Evolutionary conservation across 495 filamentous ascomycete species (phyloP), one percentile per base, ranked within the genome.

Genomic region (Penicillium herquei): DNA sequence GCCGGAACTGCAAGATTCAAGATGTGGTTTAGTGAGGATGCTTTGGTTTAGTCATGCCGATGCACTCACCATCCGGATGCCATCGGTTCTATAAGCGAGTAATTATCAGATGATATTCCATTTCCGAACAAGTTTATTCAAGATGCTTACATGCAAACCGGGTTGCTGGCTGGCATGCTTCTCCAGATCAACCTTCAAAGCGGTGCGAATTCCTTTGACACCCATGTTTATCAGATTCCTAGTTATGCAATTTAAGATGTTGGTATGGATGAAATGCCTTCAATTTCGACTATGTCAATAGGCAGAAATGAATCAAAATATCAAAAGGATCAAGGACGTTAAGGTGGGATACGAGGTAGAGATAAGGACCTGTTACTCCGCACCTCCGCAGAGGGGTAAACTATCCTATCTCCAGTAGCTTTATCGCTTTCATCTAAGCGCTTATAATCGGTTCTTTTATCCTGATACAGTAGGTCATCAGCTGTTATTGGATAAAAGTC

Each of bases 51-150:
- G 21, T 4, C 1, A 26, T 26, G 21, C 21, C 4, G 21, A 26
- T 26, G 1, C 21, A 51, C 79, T 34, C 76, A 91, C 90, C 86
- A 59, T 96, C 92, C 35, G 92, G 92, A 66, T 97, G 92, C 92
- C 92, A 97, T 72, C 92, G 76, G 67, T 97, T 97, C 90, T 93
- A 60, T 7, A 18, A 14, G 14, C 13, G 40, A 59, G n/a, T 58
- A 17, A 13, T 26, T 3, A 45, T 40, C 16, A 37, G 7, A 13
- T 41, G 1, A 26, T 18, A 7, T 11, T 16, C 16, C 13, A 39
- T 16, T 4, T 30, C 9, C 34, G 10, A 42, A 5, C 16, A 17
- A 16, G 2, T 40, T 8, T 42, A 44, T 11, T n/a, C 11, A 13
- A 49, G 39, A 21, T 37, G 40, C 86, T 67, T 80, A 91, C 90